Percentiles rank a stretch among this genome's conserved stretches.
phyloP scores from a whole-genome alignment of 805 yeast genomes.

The Phaffomyces opuntiae region DNA sequence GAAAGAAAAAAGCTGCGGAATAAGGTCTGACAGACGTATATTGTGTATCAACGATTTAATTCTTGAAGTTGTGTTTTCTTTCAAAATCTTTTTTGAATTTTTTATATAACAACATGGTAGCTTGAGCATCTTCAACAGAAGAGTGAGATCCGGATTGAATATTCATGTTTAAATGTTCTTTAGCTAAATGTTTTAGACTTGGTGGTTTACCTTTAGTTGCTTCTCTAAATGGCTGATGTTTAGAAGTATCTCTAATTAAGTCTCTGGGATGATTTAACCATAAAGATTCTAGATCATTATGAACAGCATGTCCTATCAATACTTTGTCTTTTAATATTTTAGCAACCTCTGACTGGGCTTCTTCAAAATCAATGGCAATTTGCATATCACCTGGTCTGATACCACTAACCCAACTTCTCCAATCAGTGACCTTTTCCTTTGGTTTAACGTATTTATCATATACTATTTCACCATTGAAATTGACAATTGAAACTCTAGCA shows the following conservation, averaged over 20 bases:
- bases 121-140: constrained; percentile 85
- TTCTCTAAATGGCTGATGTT: constrained; percentile 48
- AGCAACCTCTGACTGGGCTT: constrained; percentile 54
- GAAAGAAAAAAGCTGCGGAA: too few relatives aligned
- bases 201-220: constrained; percentile 67
- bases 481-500: constrained; percentile 84
- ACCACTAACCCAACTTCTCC: constrained; percentile 93
- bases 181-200: constrained; percentile 56
- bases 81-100: constrained; percentile 58
- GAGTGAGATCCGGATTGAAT: constrained; percentile 77
- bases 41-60: too few relatives aligned
- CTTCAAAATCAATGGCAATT: constrained; percentile 56
- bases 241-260: constrained; percentile 68
- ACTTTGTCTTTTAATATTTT: constrained; percentile 47
- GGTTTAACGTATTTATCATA: constrained; percentile 76
- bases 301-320: constrained; percentile 80
- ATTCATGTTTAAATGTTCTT: constrained; percentile 46
- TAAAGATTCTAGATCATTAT: constrained; percentile 69
- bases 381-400: constrained; percentile 64
- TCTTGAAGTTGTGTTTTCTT: constrained; percentile 14
- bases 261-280: constrained; percentile 59
- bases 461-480: constrained; percentile 66
- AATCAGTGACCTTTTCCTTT: constrained; percentile 68
- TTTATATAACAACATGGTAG: constrained; percentile 77
- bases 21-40: too few relatives aligned